Conservation (phyloP, 2,329 filamentous ascomycete species). For the Epichloe amarillans region DNA sequence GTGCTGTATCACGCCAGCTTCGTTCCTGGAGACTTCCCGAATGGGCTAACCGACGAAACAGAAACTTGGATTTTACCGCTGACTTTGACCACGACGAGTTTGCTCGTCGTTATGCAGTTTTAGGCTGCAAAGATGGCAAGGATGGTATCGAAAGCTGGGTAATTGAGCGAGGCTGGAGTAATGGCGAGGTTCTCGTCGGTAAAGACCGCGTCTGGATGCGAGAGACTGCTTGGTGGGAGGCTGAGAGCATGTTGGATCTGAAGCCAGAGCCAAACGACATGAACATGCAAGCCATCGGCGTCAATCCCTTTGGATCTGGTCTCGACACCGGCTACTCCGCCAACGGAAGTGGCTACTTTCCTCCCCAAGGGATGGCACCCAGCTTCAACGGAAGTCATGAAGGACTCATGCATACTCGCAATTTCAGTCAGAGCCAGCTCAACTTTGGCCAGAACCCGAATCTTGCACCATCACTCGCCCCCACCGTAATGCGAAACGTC, state of each 20-base stretch:
- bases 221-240: conserved; percentile 93
- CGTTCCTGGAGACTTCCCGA: conserved; percentile 88
- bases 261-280: conserved; percentile 45
- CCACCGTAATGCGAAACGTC: conserved; percentile 42
- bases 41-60: conserved; percentile 90
- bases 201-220: conserved; percentile 92
- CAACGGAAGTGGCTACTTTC: conserved; percentile 57
- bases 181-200: conserved; percentile 86
- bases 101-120: conserved; percentile 60
- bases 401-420: conserved; percentile 51
- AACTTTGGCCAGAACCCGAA: conserved; percentile 29
- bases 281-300: conserved; percentile 24
- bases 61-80: conserved; percentile 85
- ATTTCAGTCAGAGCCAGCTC: conserved; percentile 42
- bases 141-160: conserved; percentile 94
- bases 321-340: conserved; percentile 64
- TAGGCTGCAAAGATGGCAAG: conserved; percentile 80
- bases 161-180: conserved; percentile 92
- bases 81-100: conserved; percentile 96
- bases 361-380: conserved; percentile 43
- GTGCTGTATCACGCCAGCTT: conserved; percentile 81
- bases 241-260: conserved; percentile 87
- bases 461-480: conserved; percentile 46
- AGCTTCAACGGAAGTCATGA: conserved; percentile 58
- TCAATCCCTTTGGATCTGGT: conserved; percentile 28